Evolutionary conservation across 2,329 filamentous ascomycete species (phyloP).

Genomic region (Penicillium crustosum): DNA sequence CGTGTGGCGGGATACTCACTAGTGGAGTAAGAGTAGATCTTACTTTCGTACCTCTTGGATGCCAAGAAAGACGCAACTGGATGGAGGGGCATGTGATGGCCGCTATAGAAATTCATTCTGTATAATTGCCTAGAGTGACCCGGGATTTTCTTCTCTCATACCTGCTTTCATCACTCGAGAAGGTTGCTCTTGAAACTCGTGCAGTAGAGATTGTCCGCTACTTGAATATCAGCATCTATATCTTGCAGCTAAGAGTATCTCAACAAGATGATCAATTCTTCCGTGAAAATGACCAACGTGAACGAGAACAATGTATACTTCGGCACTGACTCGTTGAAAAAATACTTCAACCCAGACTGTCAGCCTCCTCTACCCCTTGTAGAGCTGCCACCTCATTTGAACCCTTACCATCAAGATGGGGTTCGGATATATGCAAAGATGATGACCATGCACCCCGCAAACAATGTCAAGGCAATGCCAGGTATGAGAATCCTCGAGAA

Average conservation of each 20-base stretch:
- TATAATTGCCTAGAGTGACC: constrained; percentile 11
- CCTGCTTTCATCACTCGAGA: background rate
- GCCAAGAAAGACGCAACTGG: constrained; percentile 17
- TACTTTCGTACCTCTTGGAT: constrained; percentile 7
- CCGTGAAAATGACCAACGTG: constrained; percentile 24
- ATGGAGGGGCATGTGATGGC: constrained; percentile 1
- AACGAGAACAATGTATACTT: constrained; percentile 57
- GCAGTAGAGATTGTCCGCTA: background rate
- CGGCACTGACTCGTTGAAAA: constrained; percentile 56
- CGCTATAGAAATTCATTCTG: constrained; percentile 1
- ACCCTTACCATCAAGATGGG: constrained; percentile 58
- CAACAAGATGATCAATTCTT: background rate
- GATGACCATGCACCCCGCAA: constrained; percentile 64
- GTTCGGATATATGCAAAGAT: constrained; percentile 66
- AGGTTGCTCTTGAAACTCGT: background rate
- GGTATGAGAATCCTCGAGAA: constrained; percentile 17
- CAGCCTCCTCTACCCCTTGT: constrained; percentile 61
- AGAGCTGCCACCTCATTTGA: constrained; percentile 58
- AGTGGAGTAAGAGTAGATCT: constrained; percentile 7
- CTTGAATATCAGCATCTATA: background rate
- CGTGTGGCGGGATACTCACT: background rate
- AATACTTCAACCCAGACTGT: constrained; percentile 61
- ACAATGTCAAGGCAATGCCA: constrained; percentile 65
- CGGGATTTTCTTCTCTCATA: background rate
- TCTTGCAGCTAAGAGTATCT: background rate